A percentile compares a stretch with the other conserved stretches of the same genome.
Conservation (phyloP, 2,329 filamentous ascomycete species). For the Lachnellula arida region DNA sequence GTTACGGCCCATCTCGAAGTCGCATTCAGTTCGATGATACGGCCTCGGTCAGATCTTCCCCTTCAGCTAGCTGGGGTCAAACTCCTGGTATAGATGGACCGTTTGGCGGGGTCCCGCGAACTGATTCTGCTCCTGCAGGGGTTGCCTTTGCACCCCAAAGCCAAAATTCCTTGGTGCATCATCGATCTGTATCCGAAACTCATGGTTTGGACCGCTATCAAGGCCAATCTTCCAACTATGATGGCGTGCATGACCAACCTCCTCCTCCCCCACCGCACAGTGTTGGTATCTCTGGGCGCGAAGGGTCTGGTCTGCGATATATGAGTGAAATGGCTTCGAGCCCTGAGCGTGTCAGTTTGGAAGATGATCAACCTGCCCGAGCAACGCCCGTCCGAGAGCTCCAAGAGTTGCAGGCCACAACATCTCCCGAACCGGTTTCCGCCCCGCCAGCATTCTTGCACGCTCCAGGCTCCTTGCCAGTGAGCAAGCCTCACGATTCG, state of each 20-base stretch:
- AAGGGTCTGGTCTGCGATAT: slow-evolving; percentile 35
- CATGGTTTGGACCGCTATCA: slow-evolving; percentile 26
- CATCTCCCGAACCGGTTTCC: slow-evolving; percentile 65
- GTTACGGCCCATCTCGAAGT: slow-evolving; percentile 44
- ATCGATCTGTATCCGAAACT: slow-evolving; percentile 32
- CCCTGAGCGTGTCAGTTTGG: slow-evolving; percentile 52
- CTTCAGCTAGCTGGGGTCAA: slow-evolving; percentile 37
- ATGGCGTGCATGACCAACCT: slow-evolving; percentile 24
- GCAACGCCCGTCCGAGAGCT: slow-evolving; percentile 46
- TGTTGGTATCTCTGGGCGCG: slow-evolving; percentile 10
- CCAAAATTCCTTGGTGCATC: slow-evolving; percentile 13
- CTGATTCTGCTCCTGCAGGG: slow-evolving; percentile 46
- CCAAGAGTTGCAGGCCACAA: slow-evolving; percentile 53
- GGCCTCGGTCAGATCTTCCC: slow-evolving; percentile 46
- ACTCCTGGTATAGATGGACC: slow-evolving; percentile 14
- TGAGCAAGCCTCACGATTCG: slow-evolving; percentile 65
- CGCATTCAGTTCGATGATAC: slow-evolving; percentile 55
- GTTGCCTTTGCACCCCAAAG: slow-evolving; percentile 18
- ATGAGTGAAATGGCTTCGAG: slow-evolving; percentile 42
- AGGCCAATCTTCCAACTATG: slow-evolving; percentile 15
- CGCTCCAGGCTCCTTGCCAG: slow-evolving; percentile 64
- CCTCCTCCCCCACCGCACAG: slow-evolving; percentile 27
- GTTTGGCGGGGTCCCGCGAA: slow-evolving; percentile 32
- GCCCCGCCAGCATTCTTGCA: slow-evolving; percentile 77
- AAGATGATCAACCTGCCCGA: slow-evolving; percentile 44